Conservation (phyloP, 2,329 filamentous ascomycete genomes). For the Clonostachys rhizophaga region DNA sequence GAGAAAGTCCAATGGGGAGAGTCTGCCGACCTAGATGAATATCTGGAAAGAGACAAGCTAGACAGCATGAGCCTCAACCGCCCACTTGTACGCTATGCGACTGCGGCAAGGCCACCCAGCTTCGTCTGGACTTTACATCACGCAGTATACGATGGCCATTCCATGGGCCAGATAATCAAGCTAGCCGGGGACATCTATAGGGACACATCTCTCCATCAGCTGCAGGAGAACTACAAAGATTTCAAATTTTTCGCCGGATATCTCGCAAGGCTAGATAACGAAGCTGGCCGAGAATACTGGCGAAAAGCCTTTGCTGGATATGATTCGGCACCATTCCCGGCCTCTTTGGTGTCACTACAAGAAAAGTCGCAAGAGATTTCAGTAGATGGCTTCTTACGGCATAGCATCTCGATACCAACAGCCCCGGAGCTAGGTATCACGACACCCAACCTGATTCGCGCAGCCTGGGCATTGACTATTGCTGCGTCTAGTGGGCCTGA, state of each 20-base stretch:
- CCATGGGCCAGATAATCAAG: not conserved
- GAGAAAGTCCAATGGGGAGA: constrained; percentile 22
- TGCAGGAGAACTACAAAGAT: not conserved
- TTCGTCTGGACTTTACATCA: constrained; percentile 13
- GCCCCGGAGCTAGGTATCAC: constrained; percentile 1
- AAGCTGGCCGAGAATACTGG: not conserved
- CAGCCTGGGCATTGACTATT: constrained; percentile 21
- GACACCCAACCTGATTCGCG: constrained; percentile 9
- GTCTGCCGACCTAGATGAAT: constrained; percentile 20
- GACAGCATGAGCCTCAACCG: constrained; percentile 13
- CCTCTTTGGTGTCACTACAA: constrained; percentile 3
- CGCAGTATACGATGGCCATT: constrained; percentile 10
- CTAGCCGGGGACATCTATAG: not conserved
- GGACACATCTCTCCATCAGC: not conserved
- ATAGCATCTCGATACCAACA: no score
- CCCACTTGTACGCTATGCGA: constrained; percentile 9
- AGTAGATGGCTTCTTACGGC: no score
- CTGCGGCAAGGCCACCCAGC: constrained; percentile 4
- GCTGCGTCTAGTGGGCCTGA: constrained; percentile 26
- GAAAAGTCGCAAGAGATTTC: not conserved
- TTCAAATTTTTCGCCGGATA: not conserved
- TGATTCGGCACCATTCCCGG: constrained; percentile 36
- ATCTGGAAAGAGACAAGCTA: constrained; percentile 19
- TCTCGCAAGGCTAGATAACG: not conserved
- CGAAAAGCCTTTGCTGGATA: constrained; percentile 6